Percentiles rank a stretch among this genome's conserved stretches.
Evolutionary conservation across 257 asterid genomes (phyloP).

Genomic region (Coffea eugenioides): DNA sequence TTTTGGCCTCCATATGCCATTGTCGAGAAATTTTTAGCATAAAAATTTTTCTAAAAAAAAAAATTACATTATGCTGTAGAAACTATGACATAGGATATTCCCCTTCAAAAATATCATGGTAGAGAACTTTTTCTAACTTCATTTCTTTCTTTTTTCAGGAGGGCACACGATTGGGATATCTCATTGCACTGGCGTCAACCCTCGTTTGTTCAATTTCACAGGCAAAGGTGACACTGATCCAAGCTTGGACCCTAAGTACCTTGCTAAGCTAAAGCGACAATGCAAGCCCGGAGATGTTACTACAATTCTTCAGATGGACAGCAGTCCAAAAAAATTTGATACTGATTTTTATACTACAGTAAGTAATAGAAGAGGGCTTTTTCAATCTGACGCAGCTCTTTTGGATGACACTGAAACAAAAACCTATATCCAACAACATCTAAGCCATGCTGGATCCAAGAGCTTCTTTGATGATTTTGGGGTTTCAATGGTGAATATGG

Average conservation of each 20-base stretch:
- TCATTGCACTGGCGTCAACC: conserved; percentile 46
- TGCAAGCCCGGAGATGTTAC: conserved; percentile 42
- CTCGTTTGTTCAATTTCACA: conserved; percentile 61
- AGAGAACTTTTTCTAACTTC: neutral
- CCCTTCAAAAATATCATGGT: too few species aligned
- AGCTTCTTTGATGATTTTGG: neutral
- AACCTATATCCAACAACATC: conserved; percentile 23
- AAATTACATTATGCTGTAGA: too few species aligned
- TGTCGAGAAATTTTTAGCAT: too few species aligned
- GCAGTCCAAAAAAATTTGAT: conserved; percentile 50
- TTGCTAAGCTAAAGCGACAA: conserved; percentile 23
- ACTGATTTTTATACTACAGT: conserved; percentile 26
- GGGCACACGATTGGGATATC: conserved; percentile 41
- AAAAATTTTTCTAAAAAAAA: too few species aligned
- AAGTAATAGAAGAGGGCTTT: conserved; percentile 35
- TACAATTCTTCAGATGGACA: conserved; percentile 53
- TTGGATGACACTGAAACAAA: conserved; percentile 28
- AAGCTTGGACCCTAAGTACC: conserved; percentile 45
- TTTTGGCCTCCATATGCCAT: too few species aligned
- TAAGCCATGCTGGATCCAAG: neutral
- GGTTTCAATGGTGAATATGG: neutral
- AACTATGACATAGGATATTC: too few species aligned
- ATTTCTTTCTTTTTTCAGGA: neutral
- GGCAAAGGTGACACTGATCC: conserved; percentile 65
- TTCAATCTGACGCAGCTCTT: conserved; percentile 47